phyloP scores from a whole-genome alignment of 2,329 filamentous ascomycete species.

The Alternaria viburni region DNA sequence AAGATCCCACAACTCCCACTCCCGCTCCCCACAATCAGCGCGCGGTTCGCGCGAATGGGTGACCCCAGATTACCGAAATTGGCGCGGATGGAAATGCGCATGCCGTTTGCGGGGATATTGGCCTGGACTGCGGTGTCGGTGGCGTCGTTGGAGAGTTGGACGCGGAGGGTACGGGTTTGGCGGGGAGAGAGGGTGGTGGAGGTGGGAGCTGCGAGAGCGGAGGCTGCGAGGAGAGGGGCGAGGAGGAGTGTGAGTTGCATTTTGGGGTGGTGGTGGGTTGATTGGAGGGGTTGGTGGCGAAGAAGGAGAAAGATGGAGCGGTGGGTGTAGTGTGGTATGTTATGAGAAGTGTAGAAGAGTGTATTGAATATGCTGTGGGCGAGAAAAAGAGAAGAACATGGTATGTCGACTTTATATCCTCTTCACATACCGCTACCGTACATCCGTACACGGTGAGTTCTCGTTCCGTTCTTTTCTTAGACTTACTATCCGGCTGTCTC shows the following conservation, averaged over 20 bases:
- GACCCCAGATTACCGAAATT: background rate
- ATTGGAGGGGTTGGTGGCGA: background rate
- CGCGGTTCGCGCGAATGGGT: background rate
- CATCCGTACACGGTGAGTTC: background rate
- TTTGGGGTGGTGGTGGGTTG: background rate
- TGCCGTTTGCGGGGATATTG: slow-evolving; percentile 14
- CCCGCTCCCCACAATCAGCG: background rate
- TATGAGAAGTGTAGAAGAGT: background rate
- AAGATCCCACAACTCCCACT: background rate
- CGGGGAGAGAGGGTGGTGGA: background rate
- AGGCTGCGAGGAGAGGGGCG: slow-evolving; percentile 16
- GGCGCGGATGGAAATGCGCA: background rate
- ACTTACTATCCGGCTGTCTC: background rate
- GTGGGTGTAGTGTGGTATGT: no score
- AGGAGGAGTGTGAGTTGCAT: slow-evolving; percentile 22
- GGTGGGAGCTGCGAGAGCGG: slow-evolving; percentile 12
- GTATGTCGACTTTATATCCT: background rate
- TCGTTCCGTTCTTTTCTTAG: background rate
- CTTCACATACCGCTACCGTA: background rate
- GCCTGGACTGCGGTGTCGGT: slow-evolving; percentile 18
- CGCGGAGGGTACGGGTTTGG: slow-evolving; percentile 11
- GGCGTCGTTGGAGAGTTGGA: slow-evolving; percentile 18
- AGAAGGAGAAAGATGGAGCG: no score
- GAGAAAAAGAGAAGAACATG: background rate
- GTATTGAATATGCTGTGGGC: background rate